A percentile compares a stretch with the other conserved stretches of the same genome.
Evolutionary conservation across 768 basidiomycete species (phyloP).

Genomic region (Rhodotorula toruloides): DNA sequence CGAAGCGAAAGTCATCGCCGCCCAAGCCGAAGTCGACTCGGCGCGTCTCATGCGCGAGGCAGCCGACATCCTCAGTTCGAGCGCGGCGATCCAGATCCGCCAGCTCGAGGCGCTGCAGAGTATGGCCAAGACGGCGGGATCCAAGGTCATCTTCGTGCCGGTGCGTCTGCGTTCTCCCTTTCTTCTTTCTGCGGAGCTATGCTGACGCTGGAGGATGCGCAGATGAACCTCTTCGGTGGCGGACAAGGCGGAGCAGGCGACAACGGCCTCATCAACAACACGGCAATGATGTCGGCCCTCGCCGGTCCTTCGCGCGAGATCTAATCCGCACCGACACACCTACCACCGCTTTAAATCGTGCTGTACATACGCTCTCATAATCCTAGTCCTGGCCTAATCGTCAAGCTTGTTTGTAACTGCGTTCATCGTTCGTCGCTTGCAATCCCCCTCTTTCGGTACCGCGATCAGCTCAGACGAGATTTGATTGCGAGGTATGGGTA

Average conservation of each 20-base stretch:
- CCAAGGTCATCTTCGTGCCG: slow-evolving; percentile 72
- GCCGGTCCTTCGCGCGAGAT: background rate
- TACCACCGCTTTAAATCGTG: background rate
- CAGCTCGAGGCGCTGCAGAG: slow-evolving; percentile 92
- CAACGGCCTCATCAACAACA: slow-evolving; percentile 21
- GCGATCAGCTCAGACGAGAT: no score
- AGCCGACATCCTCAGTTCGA: slow-evolving; percentile 51
- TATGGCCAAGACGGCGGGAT: slow-evolving; percentile 45
- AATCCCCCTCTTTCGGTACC: background rate
- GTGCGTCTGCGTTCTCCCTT: background rate
- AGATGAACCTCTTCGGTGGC: slow-evolving; percentile 11
- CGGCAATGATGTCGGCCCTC: slow-evolving; percentile 7
- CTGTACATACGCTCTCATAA: background rate
- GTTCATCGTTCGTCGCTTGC: background rate
- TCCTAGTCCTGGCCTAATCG: no score
- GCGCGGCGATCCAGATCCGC: slow-evolving; percentile 96
- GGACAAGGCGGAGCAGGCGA: background rate
- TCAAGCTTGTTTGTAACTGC: no score
- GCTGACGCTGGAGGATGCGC: background rate
- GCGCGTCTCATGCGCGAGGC: slow-evolving; percentile 24
- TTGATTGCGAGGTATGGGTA: no score
- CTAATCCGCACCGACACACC: no score
- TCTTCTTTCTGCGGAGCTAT: background rate
- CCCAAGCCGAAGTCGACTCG: slow-evolving; percentile 57
- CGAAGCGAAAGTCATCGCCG: slow-evolving; percentile 93